Evolutionary conservation across 805 yeast species (phyloP), one percentile per base, ranked within the genome.

Genomic region (Ogataea ramenticola): DNA sequence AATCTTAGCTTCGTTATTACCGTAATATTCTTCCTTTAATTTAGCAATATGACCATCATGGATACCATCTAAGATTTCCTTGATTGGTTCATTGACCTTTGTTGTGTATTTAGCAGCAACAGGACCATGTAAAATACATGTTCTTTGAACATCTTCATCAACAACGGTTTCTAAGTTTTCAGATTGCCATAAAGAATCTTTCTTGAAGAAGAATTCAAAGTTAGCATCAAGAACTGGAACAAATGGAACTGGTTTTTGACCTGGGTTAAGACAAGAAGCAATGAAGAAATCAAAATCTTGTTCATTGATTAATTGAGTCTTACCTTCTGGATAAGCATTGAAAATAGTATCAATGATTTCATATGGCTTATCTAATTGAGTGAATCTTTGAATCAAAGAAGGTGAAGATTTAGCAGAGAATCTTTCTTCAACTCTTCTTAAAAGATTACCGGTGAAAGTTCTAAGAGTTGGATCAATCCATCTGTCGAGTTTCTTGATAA

Each of bases 111-210:
- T 89, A 56, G 96, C 96, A 56, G 99, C 96, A 54, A 93, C 98
- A 42, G 99, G 99, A 56, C 99, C 98, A 58, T 89, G 96, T 59
- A 93, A 77, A 54, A 93, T 89, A 85, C 99, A 95, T n/a, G 97
- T 91, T 76, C 99, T 85, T 68, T 90, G 90, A 49, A 93, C 98
- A 64, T 93, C 99, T 58, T 85, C 88, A 54, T 77, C 98, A 52
- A 87, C 90, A 61, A 93, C 98, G 47, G 97, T 86, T 64, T 89
- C 97, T 62, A 93, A 77, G 64, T 87, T 91, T 74, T 93, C 98
- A 21, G 96, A 86, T 76, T 93, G 99, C 99, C 99, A 93, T 65
- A 93, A 75, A 27, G 98, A 91, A 68, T 93, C 99, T 73, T 93
- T 93, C 80, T 93, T 93, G 80, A 93, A 93, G 78, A 86, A 93